Base-by-base conservation (phyloP, 1,139 yeast genomes). In the Protomyces inouyei region DNA sequence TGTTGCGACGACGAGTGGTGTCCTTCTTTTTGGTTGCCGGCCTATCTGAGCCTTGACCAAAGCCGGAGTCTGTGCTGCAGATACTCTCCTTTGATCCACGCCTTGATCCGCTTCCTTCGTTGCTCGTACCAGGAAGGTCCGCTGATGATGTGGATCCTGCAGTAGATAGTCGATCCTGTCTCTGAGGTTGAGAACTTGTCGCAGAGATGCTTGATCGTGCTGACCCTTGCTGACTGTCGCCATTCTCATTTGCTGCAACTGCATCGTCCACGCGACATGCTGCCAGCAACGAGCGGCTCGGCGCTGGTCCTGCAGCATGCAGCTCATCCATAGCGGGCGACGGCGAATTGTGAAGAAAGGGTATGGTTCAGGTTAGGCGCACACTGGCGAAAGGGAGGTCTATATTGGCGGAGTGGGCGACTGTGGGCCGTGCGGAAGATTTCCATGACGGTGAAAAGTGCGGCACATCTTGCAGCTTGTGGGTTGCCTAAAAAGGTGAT, bases 1-100 rank as follows among this genome's bases (percentile, higher is more conserved):
- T 65, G 18, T 63, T 57, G n/a, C 64, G 65, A 16, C 67, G 59
- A 18, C 55, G 28, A 35, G 59, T 55, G 23, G 12, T 25, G 48
- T 55, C 40, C 61, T n/a, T 36, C 35, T n/a, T 37, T 51, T 18
- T 12, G 60, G 18, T 16, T 43, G 23, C 16, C 32, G 32, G 5
- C 8, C 32, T 28, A 28, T 28, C 32, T 28, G 32, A 28, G 32
- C 32, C 32, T 28, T 28, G 32, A 28, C 32, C 32, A 28, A 28
- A 28, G 32, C 36, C 37, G 52, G 52, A 43, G 14, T 18, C 23
- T n/a, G 23, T 9, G 52, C 28, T 28, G 59, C 36, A 9, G 25
- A 46, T 9, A 8, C 59, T 32, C 9, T 43, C 35, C 36, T 55
- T 52, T 43, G 54, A 21, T 23, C 36, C 45, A 25, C 21, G 18